Base-by-base conservation (phyloP, 768 basidiomycete genomes). In the Leccinum variicolor region DNA sequence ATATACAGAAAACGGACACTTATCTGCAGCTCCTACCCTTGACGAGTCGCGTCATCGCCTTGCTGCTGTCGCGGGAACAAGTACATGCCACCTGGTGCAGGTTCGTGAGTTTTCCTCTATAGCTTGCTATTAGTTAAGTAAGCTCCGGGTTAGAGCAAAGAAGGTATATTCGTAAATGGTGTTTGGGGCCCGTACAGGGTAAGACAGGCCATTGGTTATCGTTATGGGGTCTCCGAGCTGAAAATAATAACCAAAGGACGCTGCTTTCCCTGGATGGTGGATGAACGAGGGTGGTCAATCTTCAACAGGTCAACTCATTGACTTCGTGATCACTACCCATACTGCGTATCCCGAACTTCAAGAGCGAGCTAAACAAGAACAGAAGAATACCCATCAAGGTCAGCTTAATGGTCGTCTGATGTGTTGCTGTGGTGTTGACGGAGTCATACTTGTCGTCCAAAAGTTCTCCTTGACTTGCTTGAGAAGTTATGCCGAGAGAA, bases 241-340 rank as follows among this genome's bases (percentile, higher is more conserved):
- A 31, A 61, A 15, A 45, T 19, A 19, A 6, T 60, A 43, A 31
- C 29, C 50, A 62, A 62, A 91, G 84, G 88, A 98, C 67, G 87
- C 93, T 6, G 81, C 95, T 31, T 94, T 98, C 75, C 86, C 86
- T 45, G 93, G 88, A 17, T 95, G 92, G 89, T 99, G 96, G 97
- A 97, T 98, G 94, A 99, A 95, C 67, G 97, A 99, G 74, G 97
- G 96, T 39, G 97, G 97, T 2, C 97, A 99, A 74, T 97, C 94
- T 8, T 95, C 94, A 1, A 99, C 97, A 0, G 97, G 97, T n/a
- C 52, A 69, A 86, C 81, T 98, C 9, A 94, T 99, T 54, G 93
- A 99, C 67, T 98, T 97, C 70, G 88, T 95, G 68, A 81, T 98
- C 58, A 92, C 85, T 10, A 98, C 92, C 0, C 97, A 99, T 67